phyloP scores from a whole-genome alignment of 169 alveolate species.

The Theileria annulata region DNA sequence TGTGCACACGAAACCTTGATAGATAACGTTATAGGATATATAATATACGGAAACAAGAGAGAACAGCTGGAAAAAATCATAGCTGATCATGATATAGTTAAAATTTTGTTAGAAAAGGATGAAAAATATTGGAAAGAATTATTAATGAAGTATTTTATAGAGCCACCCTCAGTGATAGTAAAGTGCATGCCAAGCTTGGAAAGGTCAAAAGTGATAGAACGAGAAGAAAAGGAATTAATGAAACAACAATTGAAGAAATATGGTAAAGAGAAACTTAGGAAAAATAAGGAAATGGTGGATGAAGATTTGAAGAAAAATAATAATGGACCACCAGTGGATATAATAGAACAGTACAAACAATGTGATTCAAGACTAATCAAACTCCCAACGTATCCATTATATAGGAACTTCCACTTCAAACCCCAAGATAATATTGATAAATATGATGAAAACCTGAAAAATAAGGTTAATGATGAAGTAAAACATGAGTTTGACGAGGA shows the following conservation, averaged over 20 bases:
- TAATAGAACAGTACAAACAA: conserved; percentile 38
- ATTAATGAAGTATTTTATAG: conserved; percentile 44
- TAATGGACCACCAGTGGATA: conserved; percentile 54
- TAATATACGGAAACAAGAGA: conserved; percentile 45
- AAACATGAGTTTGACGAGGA: not conserved
- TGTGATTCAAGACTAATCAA: conserved; percentile 35
- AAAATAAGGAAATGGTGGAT: conserved; percentile 54
- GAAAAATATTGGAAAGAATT: conserved; percentile 74
- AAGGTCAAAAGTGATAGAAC: conserved; percentile 47
- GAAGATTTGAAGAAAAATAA: conserved; percentile 30
- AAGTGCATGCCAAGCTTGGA: conserved; percentile 68
- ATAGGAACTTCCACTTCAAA: conserved; percentile 39
- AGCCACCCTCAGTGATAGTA: conserved; percentile 47
- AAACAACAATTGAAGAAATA: conserved; percentile 39
- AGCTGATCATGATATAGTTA: conserved; percentile 35
- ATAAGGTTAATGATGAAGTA: not conserved
- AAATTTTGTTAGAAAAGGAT: conserved; percentile 31
- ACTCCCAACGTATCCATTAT: conserved; percentile 55
- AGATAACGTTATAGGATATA: conserved; percentile 61
- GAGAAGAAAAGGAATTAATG: conserved; percentile 55
- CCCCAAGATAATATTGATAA: not conserved
- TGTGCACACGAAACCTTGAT: conserved; percentile 64
- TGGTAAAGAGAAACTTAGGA: conserved; percentile 55
- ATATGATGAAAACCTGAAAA: not conserved
- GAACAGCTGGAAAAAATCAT: conserved; percentile 55